phyloP scores from a whole-genome alignment of 169 alveolate genomes.

The Plasmodium fragile region DNA sequence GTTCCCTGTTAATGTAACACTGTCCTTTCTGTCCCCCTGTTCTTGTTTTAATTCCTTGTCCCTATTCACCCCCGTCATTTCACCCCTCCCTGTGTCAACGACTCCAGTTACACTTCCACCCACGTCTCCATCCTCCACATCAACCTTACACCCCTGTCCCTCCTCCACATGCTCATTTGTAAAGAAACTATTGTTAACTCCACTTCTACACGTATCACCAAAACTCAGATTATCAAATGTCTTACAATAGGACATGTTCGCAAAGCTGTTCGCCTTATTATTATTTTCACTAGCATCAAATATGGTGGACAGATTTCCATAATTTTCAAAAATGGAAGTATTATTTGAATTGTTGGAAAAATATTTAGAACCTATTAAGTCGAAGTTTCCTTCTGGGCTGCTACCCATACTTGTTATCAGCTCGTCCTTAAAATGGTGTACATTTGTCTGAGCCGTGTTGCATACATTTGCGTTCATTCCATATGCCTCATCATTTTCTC shows the following conservation, averaged over 20 bases:
- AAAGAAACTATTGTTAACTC: background rate
- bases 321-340: constrained; percentile 33
- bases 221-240: constrained; percentile 49
- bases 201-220: constrained; percentile 24
- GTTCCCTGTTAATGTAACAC: background rate
- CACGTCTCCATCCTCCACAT: background rate
- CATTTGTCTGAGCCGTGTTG: constrained; percentile 3
- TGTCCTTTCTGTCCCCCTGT: background rate
- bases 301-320: constrained; percentile 30
- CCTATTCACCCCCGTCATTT: background rate
- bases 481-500: background rate
- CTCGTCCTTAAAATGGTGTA: constrained; percentile 9
- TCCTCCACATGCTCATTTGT: constrained; percentile 44
- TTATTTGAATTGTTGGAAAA: constrained; percentile 56
- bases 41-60: background rate
- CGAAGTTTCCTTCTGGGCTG: constrained; percentile 11
- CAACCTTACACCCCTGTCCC: background rate
- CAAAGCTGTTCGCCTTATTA: constrained; percentile 8
- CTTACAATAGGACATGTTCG: constrained; percentile 29
- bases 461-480: constrained; percentile 9
- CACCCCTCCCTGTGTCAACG: background rate
- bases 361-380: constrained; percentile 32
- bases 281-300: constrained; percentile 36
- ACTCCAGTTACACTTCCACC: background rate
- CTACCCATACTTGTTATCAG: background rate